Percentiles rank a stretch among this genome's conserved stretches.
Conservation (phyloP, 257 asterid genomes). For the Forsythia viridissima region DNA sequence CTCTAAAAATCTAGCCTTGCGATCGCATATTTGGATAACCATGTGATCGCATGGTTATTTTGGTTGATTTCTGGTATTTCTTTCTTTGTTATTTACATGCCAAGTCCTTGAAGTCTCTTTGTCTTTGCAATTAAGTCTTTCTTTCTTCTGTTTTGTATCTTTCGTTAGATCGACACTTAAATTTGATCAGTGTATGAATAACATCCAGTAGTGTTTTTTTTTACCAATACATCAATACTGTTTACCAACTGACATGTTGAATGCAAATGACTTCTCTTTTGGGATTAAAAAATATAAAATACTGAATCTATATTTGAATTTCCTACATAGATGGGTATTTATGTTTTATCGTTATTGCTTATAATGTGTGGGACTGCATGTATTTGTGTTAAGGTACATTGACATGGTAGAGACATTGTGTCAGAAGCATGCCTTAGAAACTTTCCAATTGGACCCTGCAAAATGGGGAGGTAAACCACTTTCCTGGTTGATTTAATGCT, state of each 20-base stretch:
- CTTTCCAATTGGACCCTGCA: slow-evolving; percentile 77
- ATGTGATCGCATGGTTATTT: too few relatives aligned
- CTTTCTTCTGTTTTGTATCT: too few relatives aligned
- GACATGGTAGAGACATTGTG: slow-evolving; percentile 97
- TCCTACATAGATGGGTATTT: not conserved
- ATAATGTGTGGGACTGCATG: not conserved
- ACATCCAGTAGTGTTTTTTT: not conserved
- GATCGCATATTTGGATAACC: too few relatives aligned
- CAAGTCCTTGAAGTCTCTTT: too few relatives aligned
- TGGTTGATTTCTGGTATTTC: too few relatives aligned
- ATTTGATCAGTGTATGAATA: too few relatives aligned
- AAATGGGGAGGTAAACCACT: slow-evolving; percentile 89
- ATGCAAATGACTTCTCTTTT: not conserved
- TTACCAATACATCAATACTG: not conserved
- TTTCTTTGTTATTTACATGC: too few relatives aligned
- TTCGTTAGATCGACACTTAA: too few relatives aligned
- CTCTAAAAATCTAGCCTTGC: too few relatives aligned
- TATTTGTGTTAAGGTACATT: slow-evolving; percentile 63
- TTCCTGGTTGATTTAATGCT: not conserved
- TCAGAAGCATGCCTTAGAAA: slow-evolving; percentile 92
- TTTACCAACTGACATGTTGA: not conserved
- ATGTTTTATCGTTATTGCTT: not conserved
- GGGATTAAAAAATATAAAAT: not conserved
- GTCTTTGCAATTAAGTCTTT: too few relatives aligned
- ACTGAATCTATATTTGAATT: not conserved